Evolutionary conservation across 495 filamentous ascomycete species (phyloP).

Genomic region (Sabuloglossum arenarium): DNA sequence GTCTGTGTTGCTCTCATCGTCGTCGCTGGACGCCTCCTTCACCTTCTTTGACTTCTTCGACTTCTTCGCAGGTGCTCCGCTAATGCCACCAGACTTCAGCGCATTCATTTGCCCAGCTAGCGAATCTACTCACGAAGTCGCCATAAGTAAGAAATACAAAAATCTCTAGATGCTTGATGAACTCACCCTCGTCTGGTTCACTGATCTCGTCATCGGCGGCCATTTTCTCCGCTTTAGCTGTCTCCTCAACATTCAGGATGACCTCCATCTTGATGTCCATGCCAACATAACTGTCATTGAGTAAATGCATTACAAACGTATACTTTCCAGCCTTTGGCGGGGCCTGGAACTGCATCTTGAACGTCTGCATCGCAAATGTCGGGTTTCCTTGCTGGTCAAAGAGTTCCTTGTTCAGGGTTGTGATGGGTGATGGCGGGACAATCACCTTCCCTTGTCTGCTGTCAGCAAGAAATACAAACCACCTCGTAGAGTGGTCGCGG

Average conservation of each 20-base stretch:
- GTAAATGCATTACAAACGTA: conserved; percentile 73
- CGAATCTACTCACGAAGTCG: conserved; percentile 43
- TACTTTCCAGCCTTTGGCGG: conserved; percentile 84
- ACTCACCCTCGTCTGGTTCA: conserved; percentile 89
- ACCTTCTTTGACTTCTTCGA: conserved; percentile 33
- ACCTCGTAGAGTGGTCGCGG: conserved; percentile 69
- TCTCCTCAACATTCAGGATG: conserved; percentile 73
- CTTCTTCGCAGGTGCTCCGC: conserved; percentile 27
- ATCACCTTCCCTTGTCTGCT: conserved; percentile 85
- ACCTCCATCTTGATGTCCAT: conserved; percentile 81
- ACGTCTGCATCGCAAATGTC: conserved; percentile 79
- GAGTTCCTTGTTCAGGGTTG: conserved; percentile 70
- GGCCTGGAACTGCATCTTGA: conserved; percentile 94
- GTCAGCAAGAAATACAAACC: conserved; percentile 87
- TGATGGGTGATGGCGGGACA: conserved; percentile 83
- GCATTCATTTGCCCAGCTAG: conserved; percentile 89
- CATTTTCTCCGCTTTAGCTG: conserved; percentile 60
- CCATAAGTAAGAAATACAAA: not conserved
- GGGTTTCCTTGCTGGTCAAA: conserved; percentile 52
- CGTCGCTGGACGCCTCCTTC: conserved; percentile 26
- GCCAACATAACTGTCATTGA: conserved; percentile 87
- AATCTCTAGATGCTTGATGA: not conserved
- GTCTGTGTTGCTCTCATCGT: conserved; percentile 35
- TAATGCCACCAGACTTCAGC: conserved; percentile 44
- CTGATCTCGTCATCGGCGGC: conserved; percentile 83